These are phyloP conservation scores for Penicillium bialowiezense DNA, from an alignment of 495 filamentous ascomycete genomes.

Conservation along the genomic window DNA sequence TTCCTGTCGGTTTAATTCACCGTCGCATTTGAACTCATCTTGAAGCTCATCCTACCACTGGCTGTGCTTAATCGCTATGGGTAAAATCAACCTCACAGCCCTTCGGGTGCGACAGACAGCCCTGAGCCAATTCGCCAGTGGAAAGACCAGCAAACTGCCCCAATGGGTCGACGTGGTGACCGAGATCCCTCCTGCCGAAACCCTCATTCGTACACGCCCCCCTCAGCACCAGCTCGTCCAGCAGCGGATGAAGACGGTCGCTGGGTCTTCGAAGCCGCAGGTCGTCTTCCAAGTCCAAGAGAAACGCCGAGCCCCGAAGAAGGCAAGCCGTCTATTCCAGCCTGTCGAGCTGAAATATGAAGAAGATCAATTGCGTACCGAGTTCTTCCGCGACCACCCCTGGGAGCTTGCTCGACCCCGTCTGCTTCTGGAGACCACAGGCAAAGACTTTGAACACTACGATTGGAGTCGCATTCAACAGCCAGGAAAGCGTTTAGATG, in stretches of 20 bases:
- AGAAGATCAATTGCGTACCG: constrained; percentile 74
- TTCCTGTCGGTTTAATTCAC: not conserved
- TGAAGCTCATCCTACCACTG: not conserved
- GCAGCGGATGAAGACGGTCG: constrained; percentile 44
- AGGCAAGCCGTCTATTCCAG: constrained; percentile 72
- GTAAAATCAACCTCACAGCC: constrained; percentile 69
- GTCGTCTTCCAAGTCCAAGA: constrained; percentile 39
- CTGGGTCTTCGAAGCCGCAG: constrained; percentile 31
- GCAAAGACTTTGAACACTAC: constrained; percentile 68
- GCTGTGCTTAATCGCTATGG: constrained; percentile 43
- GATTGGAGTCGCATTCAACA: constrained; percentile 85
- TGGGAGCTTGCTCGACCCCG: constrained; percentile 94
- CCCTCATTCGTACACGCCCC: constrained; percentile 65
- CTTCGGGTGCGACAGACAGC: constrained; percentile 69
- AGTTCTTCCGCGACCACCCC: constrained; percentile 91
- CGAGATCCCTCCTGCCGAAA: constrained; percentile 75
- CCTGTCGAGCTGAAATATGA: constrained; percentile 77
- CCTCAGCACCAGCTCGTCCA: constrained; percentile 59
- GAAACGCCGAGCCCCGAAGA: constrained; percentile 48
- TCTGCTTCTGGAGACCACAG: constrained; percentile 80
- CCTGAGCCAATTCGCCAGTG: constrained; percentile 51
- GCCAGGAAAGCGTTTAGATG: constrained; percentile 73
- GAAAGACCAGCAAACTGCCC: constrained; percentile 52
- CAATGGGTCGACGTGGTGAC: constrained; percentile 74
- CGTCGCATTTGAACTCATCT: constrained; percentile 1